A percentile compares a stretch with the other conserved stretches of the same genome.
Conservation (phyloP, 2,329 filamentous ascomycete species). For the Aspergillus sp. region DNA sequence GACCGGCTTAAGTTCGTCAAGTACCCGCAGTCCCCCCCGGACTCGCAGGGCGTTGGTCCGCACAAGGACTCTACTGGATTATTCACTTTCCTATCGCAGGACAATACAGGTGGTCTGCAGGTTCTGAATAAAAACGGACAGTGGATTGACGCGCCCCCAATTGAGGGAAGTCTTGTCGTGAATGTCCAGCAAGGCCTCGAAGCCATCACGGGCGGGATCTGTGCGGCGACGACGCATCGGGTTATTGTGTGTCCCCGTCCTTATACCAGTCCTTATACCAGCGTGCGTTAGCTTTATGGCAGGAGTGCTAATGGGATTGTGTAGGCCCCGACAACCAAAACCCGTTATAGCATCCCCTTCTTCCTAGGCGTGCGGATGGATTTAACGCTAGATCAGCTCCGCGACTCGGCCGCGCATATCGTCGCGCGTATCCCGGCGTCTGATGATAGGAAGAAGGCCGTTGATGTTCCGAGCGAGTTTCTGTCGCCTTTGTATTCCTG, state of each 20-base stretch:
- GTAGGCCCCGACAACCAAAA: conserved; percentile 31
- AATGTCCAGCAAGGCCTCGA: conserved; percentile 56
- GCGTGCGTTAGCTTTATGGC: no score
- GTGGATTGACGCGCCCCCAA: conserved; percentile 47
- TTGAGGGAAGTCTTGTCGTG: conserved; percentile 46
- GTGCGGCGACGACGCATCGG: conserved; percentile 43
- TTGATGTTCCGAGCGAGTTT: conserved; percentile 39
- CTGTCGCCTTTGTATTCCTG: conserved; percentile 36
- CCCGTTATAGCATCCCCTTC: conserved; percentile 52
- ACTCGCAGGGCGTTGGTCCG: conserved; percentile 56
- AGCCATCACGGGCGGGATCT: conserved; percentile 56
- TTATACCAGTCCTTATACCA: no score
- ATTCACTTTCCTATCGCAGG: conserved; percentile 42
- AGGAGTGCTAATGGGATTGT: conserved; percentile 5
- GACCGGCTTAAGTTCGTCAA: conserved; percentile 58
- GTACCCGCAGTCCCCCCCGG: conserved; percentile 45
- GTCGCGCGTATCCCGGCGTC: conserved; percentile 29
- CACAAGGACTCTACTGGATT: conserved; percentile 57
- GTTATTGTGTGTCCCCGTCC: conserved; percentile 26
- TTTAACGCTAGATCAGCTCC: conserved; percentile 49
- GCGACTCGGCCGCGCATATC: conserved; percentile 33
- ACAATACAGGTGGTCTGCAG: conserved; percentile 46
- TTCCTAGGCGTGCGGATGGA: conserved; percentile 54
- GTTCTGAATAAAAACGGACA: conserved; percentile 47
- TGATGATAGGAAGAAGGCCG: conserved; percentile 32